A percentile compares a stretch with the other conserved stretches of the same genome.
These are phyloP conservation scores for Massarina eburnea DNA, from an alignment of 2,329 filamentous ascomycete species.

Conservation along the genomic window DNA sequence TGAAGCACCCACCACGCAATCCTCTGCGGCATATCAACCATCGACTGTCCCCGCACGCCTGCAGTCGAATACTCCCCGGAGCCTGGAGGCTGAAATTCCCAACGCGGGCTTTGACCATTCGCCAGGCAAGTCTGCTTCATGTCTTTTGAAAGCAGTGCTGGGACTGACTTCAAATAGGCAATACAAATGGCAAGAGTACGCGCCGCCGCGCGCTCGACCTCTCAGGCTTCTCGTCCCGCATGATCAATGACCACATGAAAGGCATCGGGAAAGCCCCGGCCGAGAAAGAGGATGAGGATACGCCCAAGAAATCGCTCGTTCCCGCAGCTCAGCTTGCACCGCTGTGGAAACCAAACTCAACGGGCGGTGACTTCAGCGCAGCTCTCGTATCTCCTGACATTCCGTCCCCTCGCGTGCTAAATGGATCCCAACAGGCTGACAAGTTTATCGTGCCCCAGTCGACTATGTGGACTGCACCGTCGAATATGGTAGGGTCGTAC, in stretches of 20 bases:
- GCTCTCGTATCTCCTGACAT: not conserved
- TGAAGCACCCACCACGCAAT: not conserved
- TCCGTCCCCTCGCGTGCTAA: not conserved
- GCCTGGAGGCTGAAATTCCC: not conserved
- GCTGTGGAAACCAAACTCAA: not conserved
- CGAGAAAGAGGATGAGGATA: too few species aligned
- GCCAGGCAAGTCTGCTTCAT: not conserved
- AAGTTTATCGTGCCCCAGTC: not conserved
- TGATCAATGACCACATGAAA: not conserved
- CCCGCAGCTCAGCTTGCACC: not conserved
- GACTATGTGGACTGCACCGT: not conserved
- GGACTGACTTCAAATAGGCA: not conserved
- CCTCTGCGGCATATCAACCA: not conserved
- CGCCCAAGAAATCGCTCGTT: not conserved
- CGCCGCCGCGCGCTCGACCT: not conserved
- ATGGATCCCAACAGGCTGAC: not conserved
- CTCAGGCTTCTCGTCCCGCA: not conserved
- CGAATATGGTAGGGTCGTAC: not conserved
- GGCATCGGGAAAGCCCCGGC: not conserved
- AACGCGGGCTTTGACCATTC: not conserved
- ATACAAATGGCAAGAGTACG: not conserved
- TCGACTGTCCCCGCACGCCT: not conserved
- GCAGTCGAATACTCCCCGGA: too few species aligned
- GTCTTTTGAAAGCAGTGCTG: too few species aligned
- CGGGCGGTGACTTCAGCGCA: not conserved